Evolutionary conservation across 192 early-diverging fungal genomes (phyloP), one percentile per base, ranked within the genome.

Genomic region (Geranomyces michiganensis): DNA sequence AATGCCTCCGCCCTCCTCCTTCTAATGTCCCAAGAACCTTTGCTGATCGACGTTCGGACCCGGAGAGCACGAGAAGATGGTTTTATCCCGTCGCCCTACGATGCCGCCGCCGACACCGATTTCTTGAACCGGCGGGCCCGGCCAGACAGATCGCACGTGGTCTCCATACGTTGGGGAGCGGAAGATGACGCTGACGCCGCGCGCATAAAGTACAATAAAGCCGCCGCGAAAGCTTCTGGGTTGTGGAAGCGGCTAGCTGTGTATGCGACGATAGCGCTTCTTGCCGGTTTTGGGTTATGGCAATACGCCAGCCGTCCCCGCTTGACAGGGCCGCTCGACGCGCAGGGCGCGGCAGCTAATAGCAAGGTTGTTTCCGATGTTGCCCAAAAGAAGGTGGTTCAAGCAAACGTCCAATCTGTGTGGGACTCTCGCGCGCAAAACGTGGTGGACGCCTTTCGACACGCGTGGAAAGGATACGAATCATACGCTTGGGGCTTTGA

Each of bases 381-480:
- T 3, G 36, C 5, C 10, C 36, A 3, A 41, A 41, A 41, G 36
- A 41, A 41, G 10, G 10, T 41, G 36, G 36, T 3, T 10, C 36
- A 3, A 10, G 5, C 36, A 41, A 41, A 41, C 3, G 36, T 41
- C 3, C 36, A 41, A 41, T 41, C 36, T 3, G 36, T 41, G 36
- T 41, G 36, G 76, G 76, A 61, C 65, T 22, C 21, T 46, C 8
- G 49, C 68, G 62, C 68, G 33, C 13, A 64, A 76, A 33, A 71
- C 67, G 90, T 95, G 14, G 81, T 81, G 22, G 78, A 71, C 0
- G 92, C 93, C 2, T 91, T 94, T 59, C 82, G 87, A 41, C 77
- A 91, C 62, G 84, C 91, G n/a, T 95, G 92, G 93, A 77, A 82
- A 12, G 91, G 90, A 0, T 97, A 97, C 60, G 68, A 76, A n/a